Conservation (phyloP, 192 early-diverging fungal genomes). For the Gonapodya sp. region DNA sequence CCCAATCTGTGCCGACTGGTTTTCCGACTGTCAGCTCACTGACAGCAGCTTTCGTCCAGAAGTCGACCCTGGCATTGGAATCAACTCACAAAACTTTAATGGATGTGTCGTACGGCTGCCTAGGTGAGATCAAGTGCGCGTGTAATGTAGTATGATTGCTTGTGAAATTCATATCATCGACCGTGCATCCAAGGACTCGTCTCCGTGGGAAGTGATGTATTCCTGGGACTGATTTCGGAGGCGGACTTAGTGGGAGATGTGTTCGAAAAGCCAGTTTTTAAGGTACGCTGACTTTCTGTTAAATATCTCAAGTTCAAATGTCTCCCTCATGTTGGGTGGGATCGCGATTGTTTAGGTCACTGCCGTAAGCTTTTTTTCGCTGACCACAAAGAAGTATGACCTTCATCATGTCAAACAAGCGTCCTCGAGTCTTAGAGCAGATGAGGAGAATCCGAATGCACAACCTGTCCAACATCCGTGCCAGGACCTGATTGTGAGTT, state of each 20-base stretch:
- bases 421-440: background rate
- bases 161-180: background rate
- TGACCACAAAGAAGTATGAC: background rate
- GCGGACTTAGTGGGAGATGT: background rate
- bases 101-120: background rate
- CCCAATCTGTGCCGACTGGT: background rate
- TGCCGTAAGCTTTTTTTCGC: constrained; percentile 5
- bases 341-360: background rate
- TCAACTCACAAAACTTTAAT: background rate
- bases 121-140: background rate
- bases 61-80: background rate
- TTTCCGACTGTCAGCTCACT: background rate
- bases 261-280: background rate
- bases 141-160: too few relatives aligned
- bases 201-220: background rate
- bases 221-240: background rate
- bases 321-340: background rate
- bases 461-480: background rate
- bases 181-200: background rate
- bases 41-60: background rate
- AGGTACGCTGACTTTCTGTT: background rate
- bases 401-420: background rate
- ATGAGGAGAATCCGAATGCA: constrained; percentile 4
- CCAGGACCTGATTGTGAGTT: constrained; percentile 6
- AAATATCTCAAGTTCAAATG: background rate